These are phyloP conservation scores for Triticum monococcum DNA, from an alignment of 176 grass and related monocot species.

Conservation along the genomic window DNA sequence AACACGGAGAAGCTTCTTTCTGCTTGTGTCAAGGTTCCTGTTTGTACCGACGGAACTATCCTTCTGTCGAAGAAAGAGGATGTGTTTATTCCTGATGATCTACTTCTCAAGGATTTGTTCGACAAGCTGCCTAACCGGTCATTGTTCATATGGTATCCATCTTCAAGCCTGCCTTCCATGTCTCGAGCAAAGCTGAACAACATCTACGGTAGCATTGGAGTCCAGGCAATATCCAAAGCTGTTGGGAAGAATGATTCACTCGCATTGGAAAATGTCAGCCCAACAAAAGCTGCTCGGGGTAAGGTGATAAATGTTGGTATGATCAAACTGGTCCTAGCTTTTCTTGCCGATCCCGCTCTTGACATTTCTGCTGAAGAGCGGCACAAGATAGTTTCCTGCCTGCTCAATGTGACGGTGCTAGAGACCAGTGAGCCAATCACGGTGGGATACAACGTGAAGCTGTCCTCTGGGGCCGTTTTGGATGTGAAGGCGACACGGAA, in stretches of 20 bases:
- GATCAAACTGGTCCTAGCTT: constrained; percentile 42
- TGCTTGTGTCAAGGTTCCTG: constrained; percentile 51
- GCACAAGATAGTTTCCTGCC: constrained; percentile 32
- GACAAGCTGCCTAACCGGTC: constrained; percentile 23
- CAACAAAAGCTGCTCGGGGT: background rate
- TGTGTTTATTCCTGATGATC: constrained; percentile 72
- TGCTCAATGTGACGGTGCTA: constrained; percentile 43
- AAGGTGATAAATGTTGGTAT: constrained; percentile 41
- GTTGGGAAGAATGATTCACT: constrained; percentile 39
- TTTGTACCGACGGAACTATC: constrained; percentile 17
- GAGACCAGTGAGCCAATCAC: constrained; percentile 41
- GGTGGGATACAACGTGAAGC: constrained; percentile 40
- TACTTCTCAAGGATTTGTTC: constrained; percentile 64
- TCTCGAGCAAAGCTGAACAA: constrained; percentile 41
- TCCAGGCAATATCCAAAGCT: constrained; percentile 50
- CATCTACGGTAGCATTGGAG: constrained; percentile 55
- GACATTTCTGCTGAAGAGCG: constrained; percentile 39
- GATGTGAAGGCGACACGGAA: constrained; percentile 34
- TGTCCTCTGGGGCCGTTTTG: constrained; percentile 29
- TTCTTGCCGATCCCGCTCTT: constrained; percentile 39
- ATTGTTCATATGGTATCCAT: constrained; percentile 66
- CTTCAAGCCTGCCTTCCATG: background rate
- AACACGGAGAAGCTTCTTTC: constrained; percentile 28
- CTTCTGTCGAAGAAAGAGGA: constrained; percentile 37
- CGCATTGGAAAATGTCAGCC: background rate